A percentile compares a stretch with the other conserved stretches of the same genome.
These are phyloP conservation scores for Pneumocystis oryctolagi DNA, from an alignment of 1,139 yeast species.

Conservation along the genomic window DNA sequence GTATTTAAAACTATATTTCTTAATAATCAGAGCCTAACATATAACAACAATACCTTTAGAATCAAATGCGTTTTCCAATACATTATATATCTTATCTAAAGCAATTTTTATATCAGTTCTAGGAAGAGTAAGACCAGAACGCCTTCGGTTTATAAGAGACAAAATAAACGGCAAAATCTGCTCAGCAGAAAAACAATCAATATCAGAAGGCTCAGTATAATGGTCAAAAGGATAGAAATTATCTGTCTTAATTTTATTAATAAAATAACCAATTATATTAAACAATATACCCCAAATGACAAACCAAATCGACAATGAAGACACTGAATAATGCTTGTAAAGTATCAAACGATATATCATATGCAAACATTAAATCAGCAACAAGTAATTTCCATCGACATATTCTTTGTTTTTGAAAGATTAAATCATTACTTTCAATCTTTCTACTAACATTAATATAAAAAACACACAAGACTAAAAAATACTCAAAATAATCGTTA, in stretches of 20 bases:
- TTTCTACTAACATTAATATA: not conserved
- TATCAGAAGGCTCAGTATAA: slow-evolving; percentile 33
- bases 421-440: not conserved
- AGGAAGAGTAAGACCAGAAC: slow-evolving; percentile 36
- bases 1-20: not conserved
- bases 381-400: not conserved
- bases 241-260: slow-evolving; percentile 26
- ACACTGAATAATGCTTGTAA: slow-evolving; percentile 40
- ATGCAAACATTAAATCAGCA: not conserved
- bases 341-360: not conserved
- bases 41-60: slow-evolving; percentile 16
- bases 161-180: slow-evolving; percentile 47
- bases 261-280: not conserved
- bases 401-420: not conserved
- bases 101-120: slow-evolving; percentile 58
- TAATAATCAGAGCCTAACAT: not conserved
- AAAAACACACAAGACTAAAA: not conserved
- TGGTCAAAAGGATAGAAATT: slow-evolving; percentile 54
- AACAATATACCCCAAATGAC: slow-evolving; percentile 27
- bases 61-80: slow-evolving; percentile 34
- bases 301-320: slow-evolving; percentile 67
- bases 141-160: slow-evolving; percentile 42
- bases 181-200: slow-evolving; percentile 39
- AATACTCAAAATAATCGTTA: not conserved
- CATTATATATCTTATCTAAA: slow-evolving; percentile 57